These are phyloP conservation scores for Scleroderma bovista DNA, from an alignment of 768 basidiomycete species.

Conservation along the genomic window DNA sequence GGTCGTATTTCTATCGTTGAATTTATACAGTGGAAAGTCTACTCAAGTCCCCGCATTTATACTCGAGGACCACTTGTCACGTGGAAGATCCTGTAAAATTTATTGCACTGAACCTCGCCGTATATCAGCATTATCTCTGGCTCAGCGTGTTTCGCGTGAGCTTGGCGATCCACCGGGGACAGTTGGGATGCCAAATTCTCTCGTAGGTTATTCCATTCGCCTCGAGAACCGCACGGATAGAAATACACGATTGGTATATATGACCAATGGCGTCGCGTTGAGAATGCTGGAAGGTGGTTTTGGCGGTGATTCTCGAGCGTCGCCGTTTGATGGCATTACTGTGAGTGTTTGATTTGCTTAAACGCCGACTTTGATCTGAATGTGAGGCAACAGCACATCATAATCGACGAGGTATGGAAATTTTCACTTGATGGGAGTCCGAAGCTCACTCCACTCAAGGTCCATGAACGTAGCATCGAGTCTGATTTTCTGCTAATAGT, in stretches of 20 bases:
- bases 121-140: conserved; percentile 93
- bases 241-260: conserved; percentile 75
- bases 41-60: conserved; percentile 95
- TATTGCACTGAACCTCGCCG: conserved; percentile 94
- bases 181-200: conserved; percentile 69
- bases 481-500: conserved; percentile 96
- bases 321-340: conserved; percentile 95
- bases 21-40: conserved; percentile 77
- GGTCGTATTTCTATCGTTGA: conserved; percentile 4
- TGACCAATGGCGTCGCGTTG: conserved; percentile 92
- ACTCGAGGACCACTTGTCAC: conserved; percentile 80
- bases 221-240: conserved; percentile 81
- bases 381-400: conserved; percentile 61
- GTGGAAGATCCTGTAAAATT: conserved; percentile 81
- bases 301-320: conserved; percentile 56
- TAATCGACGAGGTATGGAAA: conserved; percentile 78
- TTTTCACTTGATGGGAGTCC: not conserved
- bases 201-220: conserved; percentile 93
- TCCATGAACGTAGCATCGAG: conserved; percentile 96
- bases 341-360: conserved; percentile 36
- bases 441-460: conserved; percentile 35
- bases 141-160: conserved; percentile 88
- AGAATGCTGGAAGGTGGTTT: conserved; percentile 93
- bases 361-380: not conserved
- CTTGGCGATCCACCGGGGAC: conserved; percentile 78